Conservation (phyloP, 352 stramenopile genomes). For the Pythium catenulatum region DNA sequence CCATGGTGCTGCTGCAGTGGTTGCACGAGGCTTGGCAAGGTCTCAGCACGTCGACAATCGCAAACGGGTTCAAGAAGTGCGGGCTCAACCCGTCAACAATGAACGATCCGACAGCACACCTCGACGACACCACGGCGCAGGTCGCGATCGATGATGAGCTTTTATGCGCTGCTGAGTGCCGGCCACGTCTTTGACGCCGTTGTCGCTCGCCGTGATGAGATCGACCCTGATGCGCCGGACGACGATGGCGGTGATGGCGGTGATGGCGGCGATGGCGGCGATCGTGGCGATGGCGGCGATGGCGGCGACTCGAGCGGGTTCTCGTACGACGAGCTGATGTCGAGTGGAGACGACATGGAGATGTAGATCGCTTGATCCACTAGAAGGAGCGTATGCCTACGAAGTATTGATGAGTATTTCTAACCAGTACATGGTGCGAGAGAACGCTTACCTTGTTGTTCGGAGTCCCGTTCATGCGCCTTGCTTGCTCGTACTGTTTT, state of each 20-base stretch:
- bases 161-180: too few relatives aligned
- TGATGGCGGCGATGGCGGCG: neutral
- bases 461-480: too few relatives aligned
- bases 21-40: neutral
- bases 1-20: neutral
- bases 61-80: conserved; percentile 4
- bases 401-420: neutral
- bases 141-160: too few relatives aligned
- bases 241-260: too few relatives aligned
- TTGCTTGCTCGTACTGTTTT: too few relatives aligned
- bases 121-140: too few relatives aligned
- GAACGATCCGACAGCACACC: too few relatives aligned
- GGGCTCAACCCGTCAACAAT: neutral
- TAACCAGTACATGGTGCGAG: neutral
- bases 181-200: too few relatives aligned
- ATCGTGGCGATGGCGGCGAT: neutral
- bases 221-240: too few relatives aligned
- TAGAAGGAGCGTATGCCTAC: neutral
- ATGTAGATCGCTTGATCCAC: neutral
- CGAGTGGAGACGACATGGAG: neutral
- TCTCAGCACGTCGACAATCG: neutral
- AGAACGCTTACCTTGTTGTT: neutral
- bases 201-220: too few relatives aligned
- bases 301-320: neutral
- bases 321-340: too few relatives aligned